Evolutionary conservation across 2,329 filamentous ascomycete species (phyloP).

Genomic region (Colletotrichum lindemuthianum): DNA sequence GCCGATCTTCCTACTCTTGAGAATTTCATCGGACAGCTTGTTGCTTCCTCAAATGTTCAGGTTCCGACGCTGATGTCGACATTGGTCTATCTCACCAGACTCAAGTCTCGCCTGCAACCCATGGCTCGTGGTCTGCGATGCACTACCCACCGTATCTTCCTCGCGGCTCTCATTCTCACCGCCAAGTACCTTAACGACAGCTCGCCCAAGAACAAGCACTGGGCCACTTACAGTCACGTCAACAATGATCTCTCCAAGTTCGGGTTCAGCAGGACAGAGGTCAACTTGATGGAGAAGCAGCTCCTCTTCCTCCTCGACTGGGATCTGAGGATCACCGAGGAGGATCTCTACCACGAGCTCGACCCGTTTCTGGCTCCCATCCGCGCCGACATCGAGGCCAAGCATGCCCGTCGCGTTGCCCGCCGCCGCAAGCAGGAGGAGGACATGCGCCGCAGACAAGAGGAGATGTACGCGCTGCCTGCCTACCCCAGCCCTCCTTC

Average conservation of each 20-base stretch:
- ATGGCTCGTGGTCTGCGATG: slow-evolving; percentile 96
- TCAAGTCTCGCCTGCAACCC: slow-evolving; percentile 86
- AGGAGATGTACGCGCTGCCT: slow-evolving; percentile 44
- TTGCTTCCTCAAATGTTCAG: slow-evolving; percentile 94
- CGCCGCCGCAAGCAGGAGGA: slow-evolving; percentile 59
- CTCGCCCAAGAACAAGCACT: slow-evolving; percentile 99
- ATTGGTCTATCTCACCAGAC: slow-evolving; percentile 88
- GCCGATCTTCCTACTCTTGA: slow-evolving; percentile 80
- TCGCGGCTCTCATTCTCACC: slow-evolving; percentile 84
- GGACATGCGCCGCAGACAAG: slow-evolving; percentile 48
- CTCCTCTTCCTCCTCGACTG: slow-evolving; percentile 93
- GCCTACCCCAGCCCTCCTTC: slow-evolving; percentile 58
- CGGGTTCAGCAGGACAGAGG: slow-evolving; percentile 92
- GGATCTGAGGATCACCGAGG: slow-evolving; percentile 86
- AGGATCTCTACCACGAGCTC: slow-evolving; percentile 88
- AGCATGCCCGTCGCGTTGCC: slow-evolving; percentile 61
- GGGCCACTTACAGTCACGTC: slow-evolving; percentile 91
- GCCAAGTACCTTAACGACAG: slow-evolving; percentile 99
- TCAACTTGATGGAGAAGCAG: slow-evolving; percentile 99
- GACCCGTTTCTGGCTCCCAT: slow-evolving; percentile 91
- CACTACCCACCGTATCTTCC: slow-evolving; percentile 97
- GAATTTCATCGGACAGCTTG: slow-evolving; percentile 90
- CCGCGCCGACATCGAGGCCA: slow-evolving; percentile 66
- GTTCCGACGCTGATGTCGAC: slow-evolving; percentile 97
- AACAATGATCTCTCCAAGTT: slow-evolving; percentile 74